Percentiles rank a stretch among this genome's conserved stretches.
phyloP scores from a whole-genome alignment of 2,329 filamentous ascomycete genomes.

The Alternaria arborescens region DNA sequence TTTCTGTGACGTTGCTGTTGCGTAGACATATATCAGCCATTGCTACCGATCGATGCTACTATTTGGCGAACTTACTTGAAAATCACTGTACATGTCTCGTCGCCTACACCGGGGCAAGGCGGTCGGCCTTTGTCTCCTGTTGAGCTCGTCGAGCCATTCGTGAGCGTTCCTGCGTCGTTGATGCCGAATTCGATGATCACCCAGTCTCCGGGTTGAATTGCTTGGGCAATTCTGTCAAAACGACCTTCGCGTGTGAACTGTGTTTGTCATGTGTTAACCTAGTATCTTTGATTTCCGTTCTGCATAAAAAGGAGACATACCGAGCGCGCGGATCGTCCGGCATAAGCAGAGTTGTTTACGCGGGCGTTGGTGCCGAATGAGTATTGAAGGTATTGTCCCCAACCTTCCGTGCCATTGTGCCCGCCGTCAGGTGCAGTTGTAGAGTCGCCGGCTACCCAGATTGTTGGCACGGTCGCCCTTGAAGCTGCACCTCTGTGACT shows the following conservation, averaged over 20 bases:
- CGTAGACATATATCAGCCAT: neutral
- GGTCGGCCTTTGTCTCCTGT: constrained; percentile 66
- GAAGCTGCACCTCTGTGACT: neutral
- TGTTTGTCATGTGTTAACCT: accelerated
- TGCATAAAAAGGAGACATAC: neutral
- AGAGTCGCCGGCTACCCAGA: constrained; percentile 64
- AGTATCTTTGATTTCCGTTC: no score
- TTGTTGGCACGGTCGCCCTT: neutral
- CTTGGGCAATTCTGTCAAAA: constrained; percentile 64
- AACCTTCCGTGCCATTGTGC: constrained; percentile 55
- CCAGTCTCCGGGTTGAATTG: constrained; percentile 65
- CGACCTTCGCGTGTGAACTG: constrained; percentile 68
- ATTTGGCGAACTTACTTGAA: neutral
- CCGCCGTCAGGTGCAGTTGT: constrained; percentile 63
- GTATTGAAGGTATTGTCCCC: constrained; percentile 67
- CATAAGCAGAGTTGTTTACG: constrained; percentile 70
- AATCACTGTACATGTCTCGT: neutral
- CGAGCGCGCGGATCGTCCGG: constrained; percentile 70
- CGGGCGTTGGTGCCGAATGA: constrained; percentile 53
- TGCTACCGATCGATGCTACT: neutral
- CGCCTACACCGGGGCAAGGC: constrained; percentile 43
- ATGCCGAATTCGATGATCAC: constrained; percentile 75
- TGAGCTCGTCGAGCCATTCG: constrained; percentile 61
- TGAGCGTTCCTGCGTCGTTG: constrained; percentile 60
- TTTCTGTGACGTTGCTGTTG: constrained; percentile 56